Evolutionary conservation across 164 flowering plant species (phyloP), one percentile per base, ranked within the genome.

Genomic region (Taxillus chinensis): DNA sequence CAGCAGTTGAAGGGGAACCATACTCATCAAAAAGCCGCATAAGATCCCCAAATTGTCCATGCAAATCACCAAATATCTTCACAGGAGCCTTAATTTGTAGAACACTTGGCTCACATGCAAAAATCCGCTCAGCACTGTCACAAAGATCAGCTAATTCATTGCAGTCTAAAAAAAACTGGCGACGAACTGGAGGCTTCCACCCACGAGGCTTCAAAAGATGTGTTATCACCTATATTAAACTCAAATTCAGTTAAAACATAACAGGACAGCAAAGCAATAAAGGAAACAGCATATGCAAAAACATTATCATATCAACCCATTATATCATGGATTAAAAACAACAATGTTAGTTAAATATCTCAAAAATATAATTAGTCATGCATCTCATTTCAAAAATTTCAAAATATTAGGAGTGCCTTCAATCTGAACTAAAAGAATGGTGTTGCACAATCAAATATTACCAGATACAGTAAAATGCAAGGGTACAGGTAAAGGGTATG

Each of bases 11-110:
- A 62, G 99, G 99, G 59, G 99, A 74, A 59, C 99, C 99, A 83
- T 95, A 95, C 72, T 95, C 99, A 71, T 95, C 97, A 79, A 95
- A 95, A 56, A 95, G 89, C 57, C 99, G 89, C 99, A 95, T 95
- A 39, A 95, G 92, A 79, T 95, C 99, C 15, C 99, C 99, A 84
- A 91, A 91, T 66, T 95, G 99, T 61, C 99, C 99, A 72, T 95
- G 99, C 55, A 95, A 80, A 83, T 95, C 99, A 73, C 99, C 99
- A 83, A 95, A 95, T 57, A 95, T 95, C 71, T 95, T 95, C 17
- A 91, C 85, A 49, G 99, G 99, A 69, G 99, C 99, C 69, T 73
- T 89, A 59, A 95, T 82, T 70, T 91, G 93, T 49, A 95, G 74
- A 27, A 95, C 99, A 68, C 81, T 91, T 37, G 98, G 98, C 73